Evolutionary conservation across 2,329 filamentous ascomycete genomes (phyloP).

Genomic region (Mollisiaceae sp.): DNA sequence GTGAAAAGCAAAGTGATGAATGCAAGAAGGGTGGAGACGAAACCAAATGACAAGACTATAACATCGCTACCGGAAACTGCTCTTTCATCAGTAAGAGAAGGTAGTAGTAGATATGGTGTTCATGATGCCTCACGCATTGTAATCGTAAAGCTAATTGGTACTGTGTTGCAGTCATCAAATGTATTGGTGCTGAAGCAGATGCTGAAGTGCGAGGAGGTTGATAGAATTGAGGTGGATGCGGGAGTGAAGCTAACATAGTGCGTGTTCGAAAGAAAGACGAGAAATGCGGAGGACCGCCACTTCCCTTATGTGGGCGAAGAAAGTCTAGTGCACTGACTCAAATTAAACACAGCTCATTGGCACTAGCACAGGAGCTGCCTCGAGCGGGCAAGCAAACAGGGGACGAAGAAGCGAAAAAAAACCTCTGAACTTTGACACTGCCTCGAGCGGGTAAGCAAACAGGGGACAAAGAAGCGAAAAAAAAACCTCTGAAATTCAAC

Average conservation of each 20-base stretch:
- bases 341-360: slow-evolving; percentile 10
- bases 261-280: no score
- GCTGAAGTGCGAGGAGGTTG: no score
- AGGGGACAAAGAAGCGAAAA: slow-evolving; percentile 1
- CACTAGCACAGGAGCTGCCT: not conserved
- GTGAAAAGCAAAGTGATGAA: slow-evolving; percentile 66
- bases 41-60: slow-evolving; percentile 15
- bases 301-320: no score
- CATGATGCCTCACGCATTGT: not conserved
- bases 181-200: no score
- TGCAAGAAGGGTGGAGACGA: slow-evolving; percentile 47
- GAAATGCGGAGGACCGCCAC: no score
- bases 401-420: slow-evolving; percentile 3
- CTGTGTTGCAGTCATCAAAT: no score
- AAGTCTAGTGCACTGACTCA: no score
- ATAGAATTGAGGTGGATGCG: no score
- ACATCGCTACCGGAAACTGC: slow-evolving; percentile 41
- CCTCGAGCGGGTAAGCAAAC: slow-evolving; percentile 6
- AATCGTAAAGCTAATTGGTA: not conserved
- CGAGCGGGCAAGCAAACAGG: slow-evolving; percentile 6
- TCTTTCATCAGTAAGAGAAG: slow-evolving; percentile 32
- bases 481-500: no score
- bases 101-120: slow-evolving; percentile 39
- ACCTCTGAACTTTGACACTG: no score
- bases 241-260: no score